Base-by-base conservation (phyloP, 306 rosid genomes). In the Glycyrrhiza uralensis region DNA sequence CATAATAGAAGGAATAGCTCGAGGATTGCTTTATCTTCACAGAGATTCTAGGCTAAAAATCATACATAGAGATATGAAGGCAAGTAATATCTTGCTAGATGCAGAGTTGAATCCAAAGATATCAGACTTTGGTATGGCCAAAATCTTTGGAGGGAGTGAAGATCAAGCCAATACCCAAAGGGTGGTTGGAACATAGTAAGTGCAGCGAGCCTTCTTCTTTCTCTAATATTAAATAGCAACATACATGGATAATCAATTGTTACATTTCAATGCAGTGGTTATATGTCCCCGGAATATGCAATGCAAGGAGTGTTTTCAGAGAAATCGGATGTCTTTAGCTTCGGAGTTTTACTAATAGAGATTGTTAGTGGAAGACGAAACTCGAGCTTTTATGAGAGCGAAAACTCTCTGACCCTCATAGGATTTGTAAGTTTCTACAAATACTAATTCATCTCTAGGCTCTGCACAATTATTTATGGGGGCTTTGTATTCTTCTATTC, bases 271-370 rank as follows among this genome's bases (percentile, higher is more conserved):
- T 75, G 50, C 30, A 81, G 76, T 23, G 81, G 85, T 0, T 81
- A 76, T 41, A 71, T 76, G 75, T 52, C 81, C 0, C 81, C 81
- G 1, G 75, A 81, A 18, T 81, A 81, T 65, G 81, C 79, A 46
- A 39, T 58, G 45, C 76, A 65, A 64, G 76, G 81, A 30, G 4
- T 38, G 7, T 65, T 71, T 57, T 81, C 71, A 0, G 79, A 81
- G 19, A 81, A 76, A 65, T 81, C 85, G 1, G 76, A 81, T 41
- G 81, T 81, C 0, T 81, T 80, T 5, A 76, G 81, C 33, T 81
- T 76, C 65, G 75, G 81, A 5, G 85, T 76, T 56, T 71, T 64
- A 33, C 2, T 81, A 5, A 42, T 76, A 15, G 81, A 81, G 70
- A 76, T 81, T 38, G n/a, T 71, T 11, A 47, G 79, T 39, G 78